Evolutionary conservation across 495 filamentous ascomycete species (phyloP).

Genomic region (Chaetomium cochliodes): DNA sequence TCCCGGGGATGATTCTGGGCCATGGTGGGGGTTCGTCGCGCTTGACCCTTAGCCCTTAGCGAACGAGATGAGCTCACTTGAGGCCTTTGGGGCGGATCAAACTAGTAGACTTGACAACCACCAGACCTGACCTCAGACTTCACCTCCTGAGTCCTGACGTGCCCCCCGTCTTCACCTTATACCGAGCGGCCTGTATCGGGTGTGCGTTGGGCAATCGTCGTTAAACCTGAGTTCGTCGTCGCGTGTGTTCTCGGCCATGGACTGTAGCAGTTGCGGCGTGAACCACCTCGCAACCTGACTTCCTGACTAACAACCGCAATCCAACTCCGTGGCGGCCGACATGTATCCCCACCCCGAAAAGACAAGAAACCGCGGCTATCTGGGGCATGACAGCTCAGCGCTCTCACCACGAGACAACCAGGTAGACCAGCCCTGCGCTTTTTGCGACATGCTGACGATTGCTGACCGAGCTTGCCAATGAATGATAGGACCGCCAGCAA

Average conservation of each 20-base stretch:
- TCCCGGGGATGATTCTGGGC: slow-evolving; percentile 2
- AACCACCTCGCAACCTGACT: neutral
- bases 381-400: slow-evolving; percentile 34
- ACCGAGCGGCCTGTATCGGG: neutral
- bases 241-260: neutral
- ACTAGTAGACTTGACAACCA: neutral
- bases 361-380: slow-evolving; percentile 34
- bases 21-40: neutral
- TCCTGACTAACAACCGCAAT: neutral
- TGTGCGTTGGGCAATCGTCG: neutral
- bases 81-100: neutral
- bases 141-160: neutral
- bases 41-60: neutral
- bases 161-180: slow-evolving; percentile 1
- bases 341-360: slow-evolving; percentile 34
- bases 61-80: neutral
- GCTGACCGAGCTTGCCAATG: neutral
- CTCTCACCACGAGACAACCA: slow-evolving; percentile 31
- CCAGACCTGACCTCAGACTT: slow-evolving; percentile 1
- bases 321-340: slow-evolving; percentile 19
- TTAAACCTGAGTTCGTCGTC: neutral
- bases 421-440: slow-evolving; percentile 16
- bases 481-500: slow-evolving; percentile 36
- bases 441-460: neutral
- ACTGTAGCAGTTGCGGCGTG: neutral